Percentiles rank a stretch among this genome's conserved stretches.
These are phyloP conservation scores for Vickermania spadyakhi DNA, from an alignment of 208 protist species.

Conservation along the genomic window DNA sequence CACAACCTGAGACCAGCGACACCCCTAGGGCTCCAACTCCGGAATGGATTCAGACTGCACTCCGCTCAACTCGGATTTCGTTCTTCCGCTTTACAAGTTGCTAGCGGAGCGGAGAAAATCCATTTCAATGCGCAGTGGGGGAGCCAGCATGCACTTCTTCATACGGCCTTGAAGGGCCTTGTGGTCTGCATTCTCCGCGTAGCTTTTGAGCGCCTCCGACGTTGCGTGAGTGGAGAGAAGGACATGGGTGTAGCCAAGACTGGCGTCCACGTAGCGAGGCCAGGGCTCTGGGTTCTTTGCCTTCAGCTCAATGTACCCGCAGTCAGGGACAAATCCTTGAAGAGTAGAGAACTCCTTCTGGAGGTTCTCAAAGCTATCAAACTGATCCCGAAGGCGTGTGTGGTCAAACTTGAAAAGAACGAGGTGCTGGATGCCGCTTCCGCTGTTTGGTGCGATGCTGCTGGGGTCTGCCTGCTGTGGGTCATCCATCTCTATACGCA, in stretches of 20 bases:
- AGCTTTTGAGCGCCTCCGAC: conserved; percentile 28
- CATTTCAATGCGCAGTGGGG: conserved; percentile 53
- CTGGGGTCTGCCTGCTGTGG: background rate
- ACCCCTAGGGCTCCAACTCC: too few relatives aligned
- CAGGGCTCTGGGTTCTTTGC: conserved; percentile 28
- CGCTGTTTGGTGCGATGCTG: background rate
- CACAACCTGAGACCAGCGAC: too few relatives aligned
- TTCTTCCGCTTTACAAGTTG: conserved; percentile 1
- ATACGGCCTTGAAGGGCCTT: conserved; percentile 34
- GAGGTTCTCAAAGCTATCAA: conserved; percentile 6
- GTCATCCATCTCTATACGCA: conserved; percentile 47
- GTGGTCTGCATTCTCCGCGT: conserved; percentile 42
- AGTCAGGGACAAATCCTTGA: conserved; percentile 26
- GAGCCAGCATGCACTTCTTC: conserved; percentile 21
- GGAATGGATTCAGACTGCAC: too few relatives aligned
- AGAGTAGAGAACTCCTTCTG: conserved; percentile 19
- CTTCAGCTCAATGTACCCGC: conserved; percentile 37
- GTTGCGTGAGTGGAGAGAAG: conserved; percentile 52
- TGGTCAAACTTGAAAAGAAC: conserved; percentile 17
- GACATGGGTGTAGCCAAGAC: conserved; percentile 49
- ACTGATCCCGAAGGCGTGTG: conserved; percentile 5
- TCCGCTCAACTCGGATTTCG: too few relatives aligned
- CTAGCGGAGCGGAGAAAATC: conserved; percentile 3
- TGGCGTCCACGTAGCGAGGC: conserved; percentile 42
- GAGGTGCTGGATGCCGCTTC: conserved; percentile 7